Evolutionary conservation across 768 basidiomycete species (phyloP).

Genomic region (Rhodocollybia butyracea): DNA sequence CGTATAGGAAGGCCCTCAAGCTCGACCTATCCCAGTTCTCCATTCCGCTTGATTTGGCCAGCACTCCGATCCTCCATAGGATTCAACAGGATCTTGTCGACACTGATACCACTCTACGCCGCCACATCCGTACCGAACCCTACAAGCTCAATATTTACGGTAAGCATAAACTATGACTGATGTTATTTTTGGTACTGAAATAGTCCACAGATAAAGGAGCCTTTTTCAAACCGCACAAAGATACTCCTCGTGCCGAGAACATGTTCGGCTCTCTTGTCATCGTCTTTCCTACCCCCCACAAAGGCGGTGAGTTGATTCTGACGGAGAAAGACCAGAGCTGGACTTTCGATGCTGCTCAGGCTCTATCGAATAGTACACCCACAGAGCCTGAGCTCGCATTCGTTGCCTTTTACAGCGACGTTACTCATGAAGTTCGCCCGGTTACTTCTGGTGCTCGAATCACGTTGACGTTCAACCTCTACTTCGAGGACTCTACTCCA

Average conservation of each 20-base stretch:
- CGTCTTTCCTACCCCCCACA: constrained; percentile 32
- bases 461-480: constrained; percentile 40
- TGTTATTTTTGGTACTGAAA: neutral
- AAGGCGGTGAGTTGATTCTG: constrained; percentile 31
- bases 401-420: constrained; percentile 38
- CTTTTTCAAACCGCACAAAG: constrained; percentile 39
- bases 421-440: constrained; percentile 39
- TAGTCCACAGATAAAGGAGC: constrained; percentile 19
- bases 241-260: constrained; percentile 28
- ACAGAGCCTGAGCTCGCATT: constrained; percentile 21
- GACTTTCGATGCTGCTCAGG: constrained; percentile 26
- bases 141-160: constrained; percentile 39
- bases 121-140: constrained; percentile 16
- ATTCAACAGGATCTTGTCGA: neutral
- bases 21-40: constrained; percentile 19
- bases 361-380: constrained; percentile 7
- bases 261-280: constrained; percentile 42
- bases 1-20: constrained; percentile 31
- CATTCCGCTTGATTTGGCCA: constrained; percentile 1
- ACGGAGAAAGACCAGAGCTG: constrained; percentile 20
- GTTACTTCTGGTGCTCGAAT: constrained; percentile 37
- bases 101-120: neutral
- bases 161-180: constrained; percentile 6
- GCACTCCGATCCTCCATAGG: neutral
- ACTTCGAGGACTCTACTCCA: constrained; percentile 9